phyloP scores from a whole-genome alignment of 805 yeast species.

The Candida nemodendra region DNA sequence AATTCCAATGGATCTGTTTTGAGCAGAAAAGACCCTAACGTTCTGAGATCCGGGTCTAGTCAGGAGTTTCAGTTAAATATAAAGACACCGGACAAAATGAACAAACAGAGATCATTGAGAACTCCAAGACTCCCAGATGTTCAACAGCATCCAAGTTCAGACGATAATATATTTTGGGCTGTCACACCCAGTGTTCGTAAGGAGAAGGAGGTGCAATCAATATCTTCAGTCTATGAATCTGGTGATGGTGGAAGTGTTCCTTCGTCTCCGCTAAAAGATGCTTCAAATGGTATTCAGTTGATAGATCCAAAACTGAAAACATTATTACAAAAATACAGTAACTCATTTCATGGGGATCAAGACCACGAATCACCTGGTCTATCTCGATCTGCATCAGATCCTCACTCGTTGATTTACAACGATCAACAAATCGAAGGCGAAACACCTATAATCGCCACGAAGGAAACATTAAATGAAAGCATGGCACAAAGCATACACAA shows the following conservation, averaged over 20 bases:
- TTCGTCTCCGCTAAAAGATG: constrained; percentile 43
- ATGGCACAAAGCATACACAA: constrained; percentile 37
- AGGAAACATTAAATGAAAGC: constrained; percentile 26
- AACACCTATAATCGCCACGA: constrained; percentile 27
- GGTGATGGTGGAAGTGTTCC: constrained; percentile 27
- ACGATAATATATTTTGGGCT: constrained; percentile 41
- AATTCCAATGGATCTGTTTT: background rate
- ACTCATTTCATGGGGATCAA: constrained; percentile 30
- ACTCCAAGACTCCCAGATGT: constrained; percentile 9
- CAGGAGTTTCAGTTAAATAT: constrained; percentile 21
- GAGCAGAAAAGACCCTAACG: constrained; percentile 22
- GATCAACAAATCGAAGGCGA: constrained; percentile 13
- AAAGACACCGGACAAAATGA: constrained; percentile 20
- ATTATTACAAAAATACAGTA: constrained; percentile 43
- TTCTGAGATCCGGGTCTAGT: constrained; percentile 12
- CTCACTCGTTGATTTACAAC: constrained; percentile 36
- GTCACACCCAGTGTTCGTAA: constrained; percentile 34
- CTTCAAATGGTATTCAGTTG: constrained; percentile 17
- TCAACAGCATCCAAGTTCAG: constrained; percentile 31
- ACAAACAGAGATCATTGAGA: background rate
- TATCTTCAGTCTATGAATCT: constrained; percentile 16
- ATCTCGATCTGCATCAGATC: constrained; percentile 23
- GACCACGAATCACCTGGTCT: constrained; percentile 35
- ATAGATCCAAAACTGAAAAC: constrained; percentile 29
- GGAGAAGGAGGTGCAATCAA: constrained; percentile 10